Conservation (phyloP, 163 green algal species). For the Scenedesmus sp. region DNA sequence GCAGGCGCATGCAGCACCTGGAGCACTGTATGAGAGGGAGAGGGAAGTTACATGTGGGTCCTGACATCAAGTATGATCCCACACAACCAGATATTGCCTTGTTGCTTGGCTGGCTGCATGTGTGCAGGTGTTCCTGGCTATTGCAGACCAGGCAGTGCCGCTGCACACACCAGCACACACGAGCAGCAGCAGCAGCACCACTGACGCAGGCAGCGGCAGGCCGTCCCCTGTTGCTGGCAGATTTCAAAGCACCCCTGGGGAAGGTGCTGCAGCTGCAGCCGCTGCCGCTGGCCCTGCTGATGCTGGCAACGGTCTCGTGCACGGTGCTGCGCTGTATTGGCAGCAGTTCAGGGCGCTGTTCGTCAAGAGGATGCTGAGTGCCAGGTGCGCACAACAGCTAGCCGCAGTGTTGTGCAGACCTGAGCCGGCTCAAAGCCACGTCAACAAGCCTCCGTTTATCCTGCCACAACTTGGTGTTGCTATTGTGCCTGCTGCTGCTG, state of each 20-base stretch:
- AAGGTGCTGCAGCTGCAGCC: background rate
- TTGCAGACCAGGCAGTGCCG: slow-evolving; percentile 32
- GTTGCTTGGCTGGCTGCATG: no score
- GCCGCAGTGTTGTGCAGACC: no score
- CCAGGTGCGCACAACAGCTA: slow-evolving; percentile 31
- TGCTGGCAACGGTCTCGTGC: slow-evolving; percentile 27
- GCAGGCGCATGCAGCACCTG: background rate
- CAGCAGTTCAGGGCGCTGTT: slow-evolving; percentile 78
- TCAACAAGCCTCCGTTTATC: background rate
- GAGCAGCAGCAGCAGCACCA: slow-evolving; percentile 16
- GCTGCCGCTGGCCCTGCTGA: background rate
- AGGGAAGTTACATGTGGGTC: no score
- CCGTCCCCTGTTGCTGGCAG: background rate
- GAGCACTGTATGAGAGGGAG: background rate
- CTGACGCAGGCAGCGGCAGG: background rate
- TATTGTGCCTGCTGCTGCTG: background rate
- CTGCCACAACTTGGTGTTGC: background rate
- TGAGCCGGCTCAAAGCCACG: no score
- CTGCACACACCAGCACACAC: background rate
- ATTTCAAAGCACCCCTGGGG: background rate
- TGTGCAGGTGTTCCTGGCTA: slow-evolving; percentile 27
- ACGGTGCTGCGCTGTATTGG: slow-evolving; percentile 64
- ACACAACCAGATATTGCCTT: no score
- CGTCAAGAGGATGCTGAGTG: slow-evolving; percentile 76
- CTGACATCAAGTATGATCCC: no score